Conservation (phyloP, 75 land plant genomes). For the Azolla pinnata region DNA sequence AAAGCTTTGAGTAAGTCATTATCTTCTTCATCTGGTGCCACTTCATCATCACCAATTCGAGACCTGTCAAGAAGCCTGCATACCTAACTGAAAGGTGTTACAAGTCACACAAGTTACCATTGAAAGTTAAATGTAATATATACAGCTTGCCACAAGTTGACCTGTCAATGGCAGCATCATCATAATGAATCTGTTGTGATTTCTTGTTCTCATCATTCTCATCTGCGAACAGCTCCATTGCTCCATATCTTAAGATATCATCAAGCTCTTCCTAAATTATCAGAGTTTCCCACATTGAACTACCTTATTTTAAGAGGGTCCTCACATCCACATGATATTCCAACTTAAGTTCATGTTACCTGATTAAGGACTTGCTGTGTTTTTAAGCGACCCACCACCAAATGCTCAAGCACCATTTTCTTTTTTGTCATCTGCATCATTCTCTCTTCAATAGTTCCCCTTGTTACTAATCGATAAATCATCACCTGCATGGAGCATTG, state of each 20-base stretch:
- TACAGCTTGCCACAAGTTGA: too few relatives aligned
- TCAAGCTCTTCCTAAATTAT: conserved; percentile 83
- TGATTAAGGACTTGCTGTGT: conserved; percentile 73
- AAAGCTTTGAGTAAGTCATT: conserved; percentile 81
- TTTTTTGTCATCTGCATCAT: conserved; percentile 99
- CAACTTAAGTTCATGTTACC: too few relatives aligned
- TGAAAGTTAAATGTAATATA: too few relatives aligned
- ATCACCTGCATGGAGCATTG: conserved; percentile 53
- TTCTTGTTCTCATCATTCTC: conserved; percentile 74
- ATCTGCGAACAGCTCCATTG: conserved; percentile 86
- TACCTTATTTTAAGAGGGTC: background rate
- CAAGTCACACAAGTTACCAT: too few relatives aligned
- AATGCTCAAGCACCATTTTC: conserved; percentile 96
- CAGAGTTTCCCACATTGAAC: background rate
- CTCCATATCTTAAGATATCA: conserved; percentile 93
- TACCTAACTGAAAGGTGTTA: too few relatives aligned
- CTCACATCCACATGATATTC: too few relatives aligned
- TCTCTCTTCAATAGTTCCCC: conserved; percentile 95
- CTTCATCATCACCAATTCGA: conserved; percentile 57
- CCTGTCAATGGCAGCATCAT: conserved; percentile 99
- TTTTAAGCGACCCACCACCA: conserved; percentile 91
- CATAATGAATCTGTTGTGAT: conserved; percentile 89
- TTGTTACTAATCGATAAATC: conserved; percentile 83
- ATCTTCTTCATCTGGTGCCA: conserved; percentile 76
- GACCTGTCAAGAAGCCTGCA: conserved; percentile 90